Evolutionary conservation across 805 yeast species (phyloP), one percentile per base, ranked within the genome.

Genomic region (Zygoascus biomembranicola): DNA sequence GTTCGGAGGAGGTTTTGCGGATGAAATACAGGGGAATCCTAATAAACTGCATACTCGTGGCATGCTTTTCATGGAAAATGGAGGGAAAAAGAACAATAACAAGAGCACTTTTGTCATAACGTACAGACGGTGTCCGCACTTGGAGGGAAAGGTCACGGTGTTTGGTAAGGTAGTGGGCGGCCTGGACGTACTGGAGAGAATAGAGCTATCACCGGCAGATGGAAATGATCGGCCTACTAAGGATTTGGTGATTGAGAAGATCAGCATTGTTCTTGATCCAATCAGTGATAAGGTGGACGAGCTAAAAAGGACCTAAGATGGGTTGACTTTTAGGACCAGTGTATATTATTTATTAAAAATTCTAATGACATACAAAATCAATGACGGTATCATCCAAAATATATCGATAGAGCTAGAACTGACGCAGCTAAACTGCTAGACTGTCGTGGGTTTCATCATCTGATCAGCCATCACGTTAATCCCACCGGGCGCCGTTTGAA

Each of bases 21-120:
- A 59, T 48, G 71, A 68, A 50, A 59, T 42, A 10, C 44, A 42
- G 5, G 44, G 44, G 5, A 42, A 42, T 42, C 44, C 26, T 14
- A 6, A 42, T 19, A 42, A 42, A 18, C 20, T 42, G 44, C 23
- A 42, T n/a, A 10, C 44, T 13, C 18, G 44, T 3, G 95, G 95
- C 68, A 74, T 90, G 57, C 77, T 89, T 59, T 86, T 95, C 1
- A 89, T 89, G 97, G 97, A 96, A 49, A 89, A 90, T 63, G 85
- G 96, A 2, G 97, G 96, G 18, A 86, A 94, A 6, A 42, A 42
- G 53, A 80, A 84, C 65, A 89, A 96, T 47, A 89, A 90, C 64
- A 96, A 96, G 0, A 85, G 95, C 1, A 96, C 90, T 67, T 90
- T 87, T 61, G 90, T 89, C 69, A 82, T 89, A 67, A 85, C 95